Percentiles rank a stretch among this genome's conserved stretches.
Conservation (phyloP, 345 rosid species). For the Sisymbrium altissimum region DNA sequence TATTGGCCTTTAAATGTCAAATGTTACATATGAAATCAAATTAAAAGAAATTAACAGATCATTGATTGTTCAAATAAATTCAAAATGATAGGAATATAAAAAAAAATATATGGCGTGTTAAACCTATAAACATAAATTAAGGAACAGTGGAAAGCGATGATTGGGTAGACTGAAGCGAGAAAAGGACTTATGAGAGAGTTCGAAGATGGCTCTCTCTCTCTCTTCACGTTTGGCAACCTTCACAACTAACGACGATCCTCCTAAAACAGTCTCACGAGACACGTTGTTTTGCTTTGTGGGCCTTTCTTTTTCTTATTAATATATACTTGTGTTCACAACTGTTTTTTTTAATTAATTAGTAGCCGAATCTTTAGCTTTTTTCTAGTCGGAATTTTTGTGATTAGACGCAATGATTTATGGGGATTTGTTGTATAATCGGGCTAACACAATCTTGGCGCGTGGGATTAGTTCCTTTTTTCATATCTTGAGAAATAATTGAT, state of each 20-base stretch:
- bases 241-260: slow-evolving; percentile 14
- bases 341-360: neutral
- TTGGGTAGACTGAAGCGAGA: neutral
- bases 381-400: neutral
- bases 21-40: neutral
- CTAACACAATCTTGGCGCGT: slow-evolving; percentile 3
- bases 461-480: neutral
- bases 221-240: slow-evolving; percentile 25
- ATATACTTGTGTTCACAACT: neutral
- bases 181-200: slow-evolving; percentile 1
- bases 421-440: neutral
- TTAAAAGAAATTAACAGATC: neutral
- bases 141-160: neutral
- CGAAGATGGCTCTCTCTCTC: slow-evolving; percentile 3
- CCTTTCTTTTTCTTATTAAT: neutral
- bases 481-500: neutral
- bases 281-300: slow-evolving; percentile 7
- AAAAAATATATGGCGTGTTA: neutral
- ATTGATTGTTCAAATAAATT: neutral
- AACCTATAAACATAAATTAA: neutral
- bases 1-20: neutral
- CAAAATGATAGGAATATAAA: neutral
- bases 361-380: neutral
- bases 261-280: slow-evolving; percentile 8
- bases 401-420: neutral